Conservation (phyloP, 2,329 filamentous ascomycete species). For the Thelonectria discophora region DNA sequence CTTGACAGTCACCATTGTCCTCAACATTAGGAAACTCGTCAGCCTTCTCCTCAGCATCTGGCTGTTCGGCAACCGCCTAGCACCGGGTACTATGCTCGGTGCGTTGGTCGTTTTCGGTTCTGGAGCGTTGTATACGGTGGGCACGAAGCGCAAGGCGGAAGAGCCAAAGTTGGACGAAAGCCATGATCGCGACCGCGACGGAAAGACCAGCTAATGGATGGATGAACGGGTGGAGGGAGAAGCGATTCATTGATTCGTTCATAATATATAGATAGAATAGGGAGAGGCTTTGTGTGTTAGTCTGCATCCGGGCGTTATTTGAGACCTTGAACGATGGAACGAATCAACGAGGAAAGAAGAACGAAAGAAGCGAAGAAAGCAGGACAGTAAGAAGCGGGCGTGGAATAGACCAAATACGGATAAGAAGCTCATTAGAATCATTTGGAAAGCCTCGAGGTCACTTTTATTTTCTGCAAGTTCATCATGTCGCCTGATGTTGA, state of each 20-base stretch:
- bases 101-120: slow-evolving; percentile 88
- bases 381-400: too few relatives aligned
- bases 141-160: slow-evolving; percentile 53
- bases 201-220: slow-evolving; percentile 32
- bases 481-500: not conserved
- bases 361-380: not conserved
- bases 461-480: not conserved
- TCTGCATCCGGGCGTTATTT: not conserved
- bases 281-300: slow-evolving; percentile 14
- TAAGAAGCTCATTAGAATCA: not conserved
- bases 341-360: slow-evolving; percentile 2
- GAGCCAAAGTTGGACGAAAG: slow-evolving; percentile 22
- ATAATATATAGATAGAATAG: slow-evolving; percentile 20
- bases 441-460: not conserved
- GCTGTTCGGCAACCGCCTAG: slow-evolving; percentile 88
- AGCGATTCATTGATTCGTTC: slow-evolving; percentile 5
- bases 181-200: slow-evolving; percentile 11
- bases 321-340: not conserved
- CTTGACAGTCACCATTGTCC: slow-evolving; percentile 92
- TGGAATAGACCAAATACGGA: not conserved
- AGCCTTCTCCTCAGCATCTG: slow-evolving; percentile 92
- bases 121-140: slow-evolving; percentile 89
- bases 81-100: slow-evolving; percentile 79
- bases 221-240: not conserved
- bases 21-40: slow-evolving; percentile 94